Evolutionary conservation across 495 filamentous ascomycete genomes (phyloP), one percentile per base, ranked within the genome.

Genomic region (Sordaria brevicollis): DNA sequence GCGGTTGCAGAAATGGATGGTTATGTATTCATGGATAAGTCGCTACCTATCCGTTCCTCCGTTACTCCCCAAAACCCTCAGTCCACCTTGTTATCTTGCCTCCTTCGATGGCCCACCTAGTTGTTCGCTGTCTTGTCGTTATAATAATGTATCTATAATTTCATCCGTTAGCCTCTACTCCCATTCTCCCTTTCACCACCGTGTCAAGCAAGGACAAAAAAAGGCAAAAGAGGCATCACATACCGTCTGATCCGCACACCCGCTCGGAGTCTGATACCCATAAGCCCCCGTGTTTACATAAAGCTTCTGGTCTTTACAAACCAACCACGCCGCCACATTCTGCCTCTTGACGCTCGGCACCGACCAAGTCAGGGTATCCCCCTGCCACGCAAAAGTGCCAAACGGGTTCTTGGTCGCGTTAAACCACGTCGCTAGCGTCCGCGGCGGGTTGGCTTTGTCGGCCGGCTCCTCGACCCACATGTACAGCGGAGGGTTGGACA

Each of bases 211-310:
- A 35, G 65, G 7, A 11, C n/a, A 29, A 38, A 69, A 8, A 68
- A 17, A 35, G 36, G n/a, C n/a, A n/a, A 34, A 68, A 54, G 62
- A 66, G 36, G 21, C 57, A 29, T n/a, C 31, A 79, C 84, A 73
- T 71, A 86, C 85, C 69, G 87, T 89, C 77, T 89, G 81, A 76
- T 89, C 87, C 41, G 81, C 76, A 76, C 86, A 89, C 10, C 88
- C 88, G 17, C 74, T 73, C 3, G 87, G 87, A 8, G 86, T 89
- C 77, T 83, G 75, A 71, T 88, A 89, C 6, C 71, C 77, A 71
- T 88, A 89, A n/a, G 83, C 83, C 6, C 88, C 86, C 67, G 87
- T 82, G 69, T 89, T 90, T 74, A 89, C 82, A 70, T 83, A 89
- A 70, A 90, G 69, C 65, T 72, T 78, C 76, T 87, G 84, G 29